Conservation (phyloP, 768 basidiomycete species). For the Hericium erinaceus region DNA sequence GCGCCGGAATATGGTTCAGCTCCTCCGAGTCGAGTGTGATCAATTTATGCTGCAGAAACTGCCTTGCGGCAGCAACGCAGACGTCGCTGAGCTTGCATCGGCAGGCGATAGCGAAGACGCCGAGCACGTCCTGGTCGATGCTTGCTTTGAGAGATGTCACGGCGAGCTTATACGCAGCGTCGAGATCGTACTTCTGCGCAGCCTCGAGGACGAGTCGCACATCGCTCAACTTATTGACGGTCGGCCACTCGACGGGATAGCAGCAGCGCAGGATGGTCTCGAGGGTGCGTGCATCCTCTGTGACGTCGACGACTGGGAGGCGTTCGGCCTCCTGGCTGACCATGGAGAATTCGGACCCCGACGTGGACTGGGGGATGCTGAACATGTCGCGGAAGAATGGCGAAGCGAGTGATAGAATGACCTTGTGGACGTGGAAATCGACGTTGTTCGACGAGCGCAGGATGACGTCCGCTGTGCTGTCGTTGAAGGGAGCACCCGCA, state of each 20-base stretch:
- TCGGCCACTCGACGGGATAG: not conserved
- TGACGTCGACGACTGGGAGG: not conserved
- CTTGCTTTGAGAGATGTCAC: not conserved
- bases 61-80: not conserved
- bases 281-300: not conserved
- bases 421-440: constrained; percentile 19
- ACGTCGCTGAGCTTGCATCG: not conserved
- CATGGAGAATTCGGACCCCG: not conserved
- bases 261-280: not conserved
- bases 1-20: not conserved
- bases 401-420: constrained; percentile 26
- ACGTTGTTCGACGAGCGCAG: not conserved
- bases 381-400: constrained; percentile 26
- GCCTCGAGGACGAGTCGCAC: not conserved
- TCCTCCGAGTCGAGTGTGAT: not conserved
- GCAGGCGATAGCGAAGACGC: not conserved
- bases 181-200: not conserved
- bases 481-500: not conserved
- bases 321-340: not conserved
- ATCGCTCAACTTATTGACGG: not conserved
- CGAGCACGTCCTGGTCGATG: not conserved
- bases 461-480: not conserved
- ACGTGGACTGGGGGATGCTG: constrained; percentile 17
- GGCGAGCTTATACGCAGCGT: not conserved
- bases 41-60: not conserved